These are phyloP conservation scores for Paraconiothyrium brasiliense DNA, from an alignment of 2,329 filamentous ascomycete genomes.

Conservation along the genomic window DNA sequence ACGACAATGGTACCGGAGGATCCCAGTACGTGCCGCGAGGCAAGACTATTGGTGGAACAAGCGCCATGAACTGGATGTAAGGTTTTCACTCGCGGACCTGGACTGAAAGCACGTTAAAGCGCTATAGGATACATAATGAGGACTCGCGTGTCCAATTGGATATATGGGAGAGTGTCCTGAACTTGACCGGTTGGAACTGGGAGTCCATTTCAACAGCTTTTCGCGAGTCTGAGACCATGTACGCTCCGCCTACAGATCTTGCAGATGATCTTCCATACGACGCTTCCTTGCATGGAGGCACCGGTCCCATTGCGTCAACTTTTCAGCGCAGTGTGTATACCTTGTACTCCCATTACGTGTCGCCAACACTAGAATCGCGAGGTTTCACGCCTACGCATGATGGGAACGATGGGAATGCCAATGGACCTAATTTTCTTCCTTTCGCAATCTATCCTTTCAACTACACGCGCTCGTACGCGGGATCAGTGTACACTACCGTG, in stretches of 20 bases:
- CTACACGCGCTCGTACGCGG: conserved; percentile 1
- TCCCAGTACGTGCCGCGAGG: conserved; percentile 3
- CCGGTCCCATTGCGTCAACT: background rate
- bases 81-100: background rate
- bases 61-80: conserved; percentile 5
- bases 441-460: conserved; percentile 3
- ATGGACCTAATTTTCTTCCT: conserved; percentile 1
- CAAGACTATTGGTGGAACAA: background rate
- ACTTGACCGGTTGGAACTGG: conserved; percentile 2
- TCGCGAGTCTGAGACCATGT: background rate
- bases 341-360: background rate
- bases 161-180: background rate
- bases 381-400: background rate
- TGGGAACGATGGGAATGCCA: background rate
- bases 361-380: background rate
- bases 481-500: background rate
- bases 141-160: background rate
- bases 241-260: background rate
- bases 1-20: background rate
- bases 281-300: background rate
- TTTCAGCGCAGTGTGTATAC: conserved; percentile 1
- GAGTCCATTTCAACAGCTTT: conserved; percentile 3
- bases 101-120: background rate
- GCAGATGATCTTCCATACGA: background rate
- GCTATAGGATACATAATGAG: background rate